These are phyloP conservation scores for Cyberlindnera misumaiensis DNA, from an alignment of 805 yeast genomes.

Conservation along the genomic window DNA sequence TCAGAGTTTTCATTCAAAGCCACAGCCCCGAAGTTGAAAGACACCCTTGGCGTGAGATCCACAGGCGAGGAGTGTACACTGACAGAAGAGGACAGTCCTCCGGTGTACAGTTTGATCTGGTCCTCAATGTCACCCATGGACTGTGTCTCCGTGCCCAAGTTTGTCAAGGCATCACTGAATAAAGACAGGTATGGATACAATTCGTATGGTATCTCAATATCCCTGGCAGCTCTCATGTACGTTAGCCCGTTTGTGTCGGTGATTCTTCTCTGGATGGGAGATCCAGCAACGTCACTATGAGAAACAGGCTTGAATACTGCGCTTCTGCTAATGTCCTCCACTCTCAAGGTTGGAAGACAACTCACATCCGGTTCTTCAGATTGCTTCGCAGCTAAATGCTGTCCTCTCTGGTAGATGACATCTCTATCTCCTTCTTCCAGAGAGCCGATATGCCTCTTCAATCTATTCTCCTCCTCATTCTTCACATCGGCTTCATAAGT, in stretches of 20 bases:
- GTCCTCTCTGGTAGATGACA: slow-evolving; percentile 53
- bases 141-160: slow-evolving; percentile 71
- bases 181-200: slow-evolving; percentile 67
- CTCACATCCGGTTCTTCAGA: slow-evolving; percentile 64
- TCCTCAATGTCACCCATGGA: slow-evolving; percentile 80
- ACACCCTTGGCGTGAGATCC: slow-evolving; percentile 41
- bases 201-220: slow-evolving; percentile 52
- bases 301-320: slow-evolving; percentile 35
- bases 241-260: slow-evolving; percentile 77
- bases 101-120: slow-evolving; percentile 73
- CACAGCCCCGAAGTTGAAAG: slow-evolving; percentile 58
- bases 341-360: slow-evolving; percentile 70
- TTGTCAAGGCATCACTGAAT: slow-evolving; percentile 73
- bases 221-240: slow-evolving; percentile 63
- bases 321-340: slow-evolving; percentile 61
- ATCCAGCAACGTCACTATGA: slow-evolving; percentile 23
- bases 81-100: slow-evolving; percentile 68
- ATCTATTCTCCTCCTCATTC: slow-evolving; percentile 49
- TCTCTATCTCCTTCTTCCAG: slow-evolving; percentile 52
- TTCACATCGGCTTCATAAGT: slow-evolving; percentile 44
- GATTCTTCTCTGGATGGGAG: slow-evolving; percentile 37
- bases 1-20: slow-evolving; percentile 58
- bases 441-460: slow-evolving; percentile 34
- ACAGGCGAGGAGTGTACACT: slow-evolving; percentile 52
- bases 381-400: slow-evolving; percentile 55